Evolutionary conservation across 2,329 filamentous ascomycete species (phyloP), one percentile per base, ranked within the genome.

Genomic region (Ampelomyces quisqualis): DNA sequence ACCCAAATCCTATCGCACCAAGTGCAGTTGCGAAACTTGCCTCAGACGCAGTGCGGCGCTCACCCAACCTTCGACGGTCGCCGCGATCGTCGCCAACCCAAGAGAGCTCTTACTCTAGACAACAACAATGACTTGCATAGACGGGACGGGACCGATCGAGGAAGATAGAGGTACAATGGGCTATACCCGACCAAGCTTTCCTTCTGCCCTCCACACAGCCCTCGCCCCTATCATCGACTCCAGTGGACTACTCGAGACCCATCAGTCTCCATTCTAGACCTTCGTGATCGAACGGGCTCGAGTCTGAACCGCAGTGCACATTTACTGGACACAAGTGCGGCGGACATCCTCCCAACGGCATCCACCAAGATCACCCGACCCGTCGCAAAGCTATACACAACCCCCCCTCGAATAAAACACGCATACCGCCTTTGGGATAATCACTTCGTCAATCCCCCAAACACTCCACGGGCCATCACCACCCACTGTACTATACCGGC

Each of bases 161-260:
- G 32, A 66, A 60, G 44, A 64, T 67, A 62, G 57, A 64, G 37
- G 64, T 67, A 9, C 57, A 66, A 44, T 67, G 62, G 62, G 61
- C 60, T 7, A 58, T 58, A 18, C 54, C 61, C 8, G 60, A 62
- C 34, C 49, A 58, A 19, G 51, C 66, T 20, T 57, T 64, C 21
- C 57, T 67, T 23, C 45, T 64, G 6, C 62, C 62, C 7, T 55
- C 51, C 8, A 64, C 58, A 23, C 55, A 57, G 31, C 52, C 58
- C 4, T 53, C 45, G 3, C 57, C 58, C n/a, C 46, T 55, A 9
- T 54, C 52, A 6, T 50, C 51, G 5, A 59, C 57, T 17, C 57
- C 58, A 18, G 53, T 56, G 4, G 46, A 55, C 32, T 55, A 44
- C 24, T 26, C 41, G 1, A 31, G 27, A 19, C 40, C 29, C 10